phyloP scores from a whole-genome alignment of 2,329 filamentous ascomycete species.

The Fusarium hostae region DNA sequence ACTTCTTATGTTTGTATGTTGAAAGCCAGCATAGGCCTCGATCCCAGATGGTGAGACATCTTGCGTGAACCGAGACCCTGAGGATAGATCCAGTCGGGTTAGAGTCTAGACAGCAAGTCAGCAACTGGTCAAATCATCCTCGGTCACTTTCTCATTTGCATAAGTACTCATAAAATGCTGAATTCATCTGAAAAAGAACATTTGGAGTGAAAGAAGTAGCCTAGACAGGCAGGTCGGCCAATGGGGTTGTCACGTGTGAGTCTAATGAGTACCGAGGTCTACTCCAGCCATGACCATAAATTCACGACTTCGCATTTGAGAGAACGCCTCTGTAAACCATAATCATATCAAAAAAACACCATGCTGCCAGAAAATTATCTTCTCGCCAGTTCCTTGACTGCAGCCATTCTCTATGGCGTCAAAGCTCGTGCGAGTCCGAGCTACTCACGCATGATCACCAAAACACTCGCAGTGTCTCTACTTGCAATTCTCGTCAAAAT shows the following conservation, averaged over 20 bases:
- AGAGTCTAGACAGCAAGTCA: too few relatives aligned
- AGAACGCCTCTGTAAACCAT: rapidly evolving
- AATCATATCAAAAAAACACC: rapidly evolving
- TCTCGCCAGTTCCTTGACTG: not conserved
- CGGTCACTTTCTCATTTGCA: rapidly evolving
- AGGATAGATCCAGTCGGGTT: too few relatives aligned
- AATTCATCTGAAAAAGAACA: not conserved
- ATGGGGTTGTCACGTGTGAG: not conserved
- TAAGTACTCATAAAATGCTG: rapidly evolving
- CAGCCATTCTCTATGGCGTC: not conserved
- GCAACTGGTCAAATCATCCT: rapidly evolving
- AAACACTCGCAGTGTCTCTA: not conserved
- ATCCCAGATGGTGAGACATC: too few relatives aligned
- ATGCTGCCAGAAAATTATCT: not conserved
- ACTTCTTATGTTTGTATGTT: too few relatives aligned
- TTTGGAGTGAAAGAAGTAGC: not conserved
- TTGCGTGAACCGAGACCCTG: too few relatives aligned
- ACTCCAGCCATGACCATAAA: not conserved
- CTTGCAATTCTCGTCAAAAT: not conserved
- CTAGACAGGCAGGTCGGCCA: not conserved
- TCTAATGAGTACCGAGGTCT: not conserved
- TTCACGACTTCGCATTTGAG: rapidly evolving
- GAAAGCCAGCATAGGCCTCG: too few relatives aligned
- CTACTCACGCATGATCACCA: not conserved
- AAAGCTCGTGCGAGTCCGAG: not conserved